Conservation (phyloP, 2,329 filamentous ascomycete species). For the Amauroascus verrucosus region DNA sequence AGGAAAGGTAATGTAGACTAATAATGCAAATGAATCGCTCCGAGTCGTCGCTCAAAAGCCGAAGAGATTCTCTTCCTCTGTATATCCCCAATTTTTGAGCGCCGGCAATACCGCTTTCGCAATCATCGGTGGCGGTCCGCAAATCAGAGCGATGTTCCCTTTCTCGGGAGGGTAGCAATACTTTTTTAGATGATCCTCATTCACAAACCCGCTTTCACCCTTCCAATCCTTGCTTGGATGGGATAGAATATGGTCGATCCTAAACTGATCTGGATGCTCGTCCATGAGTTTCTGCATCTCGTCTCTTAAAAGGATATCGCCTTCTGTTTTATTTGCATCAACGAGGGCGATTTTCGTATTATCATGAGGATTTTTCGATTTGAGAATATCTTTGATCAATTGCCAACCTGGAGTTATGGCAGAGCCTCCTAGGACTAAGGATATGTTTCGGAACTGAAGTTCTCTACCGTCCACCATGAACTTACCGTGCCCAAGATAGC, state of each 20-base stretch:
- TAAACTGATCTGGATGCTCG: slow-evolving; percentile 31
- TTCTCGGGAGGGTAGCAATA: slow-evolving; percentile 36
- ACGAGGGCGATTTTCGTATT: slow-evolving; percentile 35
- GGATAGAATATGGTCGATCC: slow-evolving; percentile 41
- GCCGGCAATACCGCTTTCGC: slow-evolving; percentile 43
- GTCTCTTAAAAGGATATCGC: slow-evolving; percentile 38
- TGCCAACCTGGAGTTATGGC: slow-evolving; percentile 46
- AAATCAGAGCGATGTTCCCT: slow-evolving; percentile 39
- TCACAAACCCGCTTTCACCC: slow-evolving; percentile 38
- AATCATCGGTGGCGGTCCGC: slow-evolving; percentile 44
- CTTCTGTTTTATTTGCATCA: slow-evolving; percentile 41
- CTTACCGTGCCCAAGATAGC: slow-evolving; percentile 38
- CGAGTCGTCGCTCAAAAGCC: slow-evolving; percentile 26
- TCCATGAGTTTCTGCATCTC: slow-evolving; percentile 36
- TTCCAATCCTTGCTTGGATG: slow-evolving; percentile 38
- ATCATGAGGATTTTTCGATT: slow-evolving; percentile 23
- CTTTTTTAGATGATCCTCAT: slow-evolving; percentile 34
- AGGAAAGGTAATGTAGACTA: no score
- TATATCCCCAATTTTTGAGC: slow-evolving; percentile 38
- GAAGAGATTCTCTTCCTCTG: slow-evolving; percentile 39
- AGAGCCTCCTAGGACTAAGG: slow-evolving; percentile 42
- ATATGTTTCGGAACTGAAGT: slow-evolving; percentile 36
- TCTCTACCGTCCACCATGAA: slow-evolving; percentile 39
- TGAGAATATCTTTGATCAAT: slow-evolving; percentile 38
- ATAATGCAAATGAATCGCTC: no score